phyloP scores from a whole-genome alignment of 2,329 filamentous ascomycete species.

The Penicillium sp. region DNA sequence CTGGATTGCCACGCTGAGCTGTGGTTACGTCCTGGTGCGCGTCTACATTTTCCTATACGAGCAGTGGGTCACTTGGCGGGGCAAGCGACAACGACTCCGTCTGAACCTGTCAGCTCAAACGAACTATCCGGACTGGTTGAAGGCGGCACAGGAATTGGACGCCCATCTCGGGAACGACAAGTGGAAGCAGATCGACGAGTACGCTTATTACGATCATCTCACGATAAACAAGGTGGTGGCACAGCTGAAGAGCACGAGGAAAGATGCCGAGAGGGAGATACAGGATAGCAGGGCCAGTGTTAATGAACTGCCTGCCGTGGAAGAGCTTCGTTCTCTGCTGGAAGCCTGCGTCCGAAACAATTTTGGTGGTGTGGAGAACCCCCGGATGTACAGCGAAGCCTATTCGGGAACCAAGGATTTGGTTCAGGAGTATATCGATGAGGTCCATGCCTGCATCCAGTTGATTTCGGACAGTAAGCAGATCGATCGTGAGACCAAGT shows the following conservation, averaged over 20 bases:
- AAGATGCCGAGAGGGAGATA: conserved; percentile 40
- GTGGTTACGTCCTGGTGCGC: conserved; percentile 73
- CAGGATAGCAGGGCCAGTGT: conserved; percentile 18
- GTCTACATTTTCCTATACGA: conserved; percentile 92
- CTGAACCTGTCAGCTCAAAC: conserved; percentile 65
- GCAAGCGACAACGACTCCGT: conserved; percentile 66
- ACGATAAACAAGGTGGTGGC: conserved; percentile 73
- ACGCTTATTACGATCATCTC: conserved; percentile 79
- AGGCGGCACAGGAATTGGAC: conserved; percentile 74
- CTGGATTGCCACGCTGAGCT: conserved; percentile 71
- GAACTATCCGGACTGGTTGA: conserved; percentile 79
- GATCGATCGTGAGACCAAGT: conserved; percentile 68
- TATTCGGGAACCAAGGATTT: conserved; percentile 97
- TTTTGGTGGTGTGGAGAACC: conserved; percentile 91
- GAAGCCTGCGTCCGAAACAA: conserved; percentile 97
- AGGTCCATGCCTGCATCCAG: conserved; percentile 55
- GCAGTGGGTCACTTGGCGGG: conserved; percentile 84
- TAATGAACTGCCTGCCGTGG: conserved; percentile 52
- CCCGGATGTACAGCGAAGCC: conserved; percentile 90
- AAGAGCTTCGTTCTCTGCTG: conserved; percentile 71
- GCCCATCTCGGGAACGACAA: conserved; percentile 66
- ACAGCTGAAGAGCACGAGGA: conserved; percentile 56
- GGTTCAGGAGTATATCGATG: conserved; percentile 84
- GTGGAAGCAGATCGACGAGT: conserved; percentile 52
- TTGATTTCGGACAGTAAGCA: conserved; percentile 65